Evolutionary conservation across 257 asterid genomes (phyloP).

Genomic region (Penstemon davidsonii): DNA sequence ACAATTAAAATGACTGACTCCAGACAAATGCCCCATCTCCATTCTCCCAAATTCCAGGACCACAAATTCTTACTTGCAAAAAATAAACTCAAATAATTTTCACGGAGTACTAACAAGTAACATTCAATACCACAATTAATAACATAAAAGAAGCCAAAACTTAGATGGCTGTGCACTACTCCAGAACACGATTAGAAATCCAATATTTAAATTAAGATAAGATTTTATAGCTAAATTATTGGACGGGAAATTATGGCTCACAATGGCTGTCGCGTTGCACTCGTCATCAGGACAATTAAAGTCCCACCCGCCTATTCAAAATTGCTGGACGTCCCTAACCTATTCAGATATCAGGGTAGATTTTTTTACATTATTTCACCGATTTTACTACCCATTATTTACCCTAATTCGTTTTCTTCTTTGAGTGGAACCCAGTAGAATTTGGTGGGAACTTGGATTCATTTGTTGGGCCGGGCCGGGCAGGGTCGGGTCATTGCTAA

Average conservation of each 20-base stretch:
- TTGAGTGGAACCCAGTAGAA: no score
- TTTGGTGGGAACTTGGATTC: no score
- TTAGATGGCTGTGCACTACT: slow-evolving; percentile 1
- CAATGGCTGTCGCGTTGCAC: background rate
- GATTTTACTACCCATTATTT: no score
- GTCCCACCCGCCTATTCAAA: background rate
- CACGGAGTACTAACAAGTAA: background rate
- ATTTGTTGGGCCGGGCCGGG: no score
- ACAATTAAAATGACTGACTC: background rate
- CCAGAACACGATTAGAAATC: slow-evolving; percentile 2
- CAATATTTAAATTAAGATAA: background rate
- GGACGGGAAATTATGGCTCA: background rate
- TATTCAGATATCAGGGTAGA: background rate
- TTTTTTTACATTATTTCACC: no score
- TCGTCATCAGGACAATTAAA: slow-evolving; percentile 17
- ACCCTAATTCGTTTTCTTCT: no score
- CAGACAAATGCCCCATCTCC: background rate
- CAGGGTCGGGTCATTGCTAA: no score
- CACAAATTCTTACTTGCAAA: slow-evolving; percentile 6
- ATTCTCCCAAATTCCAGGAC: slow-evolving; percentile 20
- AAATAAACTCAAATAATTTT: background rate
- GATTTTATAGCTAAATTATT: background rate
- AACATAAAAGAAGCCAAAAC: background rate
- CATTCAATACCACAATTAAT: background rate
- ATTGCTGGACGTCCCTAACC: background rate